Evolutionary conservation across 257 asterid species (phyloP), one percentile per base, ranked within the genome.

Genomic region (Cruciata laevipes): DNA sequence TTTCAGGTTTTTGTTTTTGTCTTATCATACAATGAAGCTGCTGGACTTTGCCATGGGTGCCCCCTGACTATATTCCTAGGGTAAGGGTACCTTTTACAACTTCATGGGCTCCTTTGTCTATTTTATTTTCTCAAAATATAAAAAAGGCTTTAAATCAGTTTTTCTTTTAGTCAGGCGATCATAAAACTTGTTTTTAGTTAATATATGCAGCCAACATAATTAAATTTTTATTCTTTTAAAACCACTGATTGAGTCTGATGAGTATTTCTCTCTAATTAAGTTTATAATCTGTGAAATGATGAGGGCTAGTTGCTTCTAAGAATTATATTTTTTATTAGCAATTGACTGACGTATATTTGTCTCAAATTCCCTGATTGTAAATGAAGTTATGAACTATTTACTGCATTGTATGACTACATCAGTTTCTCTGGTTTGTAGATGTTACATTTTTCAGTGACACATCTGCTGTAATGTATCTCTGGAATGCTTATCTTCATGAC

Each of bases 21-120:
- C 67, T 63, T 83, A 65, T 79, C 95, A 38, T 86, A 88, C 53
- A 79, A 83, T 44, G 69, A 82, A 78, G 96, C 97, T 63, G 76
- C 84, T 71, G 74, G 72, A 68, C 70, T 84, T 35, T 90, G 97
- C 68, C 91, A 95, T 62, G 97, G 95, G 61, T 77, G 85, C 73
- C 91, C 88, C 97, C 92, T 4, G 89, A 86, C 58, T 90, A 83
- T 74, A 90, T 90, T 66, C 86, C 90, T 56, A 78, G 79, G 90
- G 97, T 88, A 65, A 66, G 78, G 72, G 7, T 35, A 55, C 61
- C 44, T 55, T 35, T 64, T 20, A 60, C 37, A 66, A 61, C 47
- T 61, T 37, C 23, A 23, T 51, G 21, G 30, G 0, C 52, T 58
- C 58, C 33, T 33, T 64, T 52, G n/a, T n/a, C n/a, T n/a, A n/a